These are phyloP conservation scores for Wickerhamiella galacta DNA, from an alignment of 805 yeast genomes.

Conservation along the genomic window DNA sequence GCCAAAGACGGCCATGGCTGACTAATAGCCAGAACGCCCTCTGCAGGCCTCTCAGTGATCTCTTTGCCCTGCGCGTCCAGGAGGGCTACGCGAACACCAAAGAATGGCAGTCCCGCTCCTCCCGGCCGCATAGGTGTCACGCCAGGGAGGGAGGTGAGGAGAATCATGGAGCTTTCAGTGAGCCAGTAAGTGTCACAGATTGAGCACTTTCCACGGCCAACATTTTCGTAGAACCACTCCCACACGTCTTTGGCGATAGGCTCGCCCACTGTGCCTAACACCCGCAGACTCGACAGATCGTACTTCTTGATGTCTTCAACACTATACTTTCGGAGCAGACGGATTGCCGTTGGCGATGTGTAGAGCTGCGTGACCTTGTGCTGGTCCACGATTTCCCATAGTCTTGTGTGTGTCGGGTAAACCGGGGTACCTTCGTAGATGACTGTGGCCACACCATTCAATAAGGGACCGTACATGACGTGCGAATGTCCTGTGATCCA, in stretches of 20 bases:
- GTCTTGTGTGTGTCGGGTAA: constrained; percentile 63
- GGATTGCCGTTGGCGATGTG: constrained; percentile 89
- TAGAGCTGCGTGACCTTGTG: constrained; percentile 81
- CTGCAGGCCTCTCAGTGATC: constrained; percentile 49
- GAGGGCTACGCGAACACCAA: constrained; percentile 59
- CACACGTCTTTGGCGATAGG: constrained; percentile 91
- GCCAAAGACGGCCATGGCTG: constrained; percentile 78
- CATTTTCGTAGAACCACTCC: constrained; percentile 86
- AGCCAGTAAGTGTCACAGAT: constrained; percentile 81
- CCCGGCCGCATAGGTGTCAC: constrained; percentile 74
- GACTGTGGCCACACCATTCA: constrained; percentile 60
- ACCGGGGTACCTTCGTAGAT: constrained; percentile 83
- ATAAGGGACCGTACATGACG: constrained; percentile 65
- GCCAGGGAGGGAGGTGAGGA: constrained; percentile 59
- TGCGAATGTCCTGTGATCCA: constrained; percentile 87
- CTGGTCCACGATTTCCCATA: constrained; percentile 75
- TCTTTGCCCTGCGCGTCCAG: constrained; percentile 60
- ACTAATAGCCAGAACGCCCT: constrained; percentile 63
- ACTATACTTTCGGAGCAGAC: constrained; percentile 75
- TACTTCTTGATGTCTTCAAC: constrained; percentile 43
- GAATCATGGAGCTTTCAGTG: constrained; percentile 72
- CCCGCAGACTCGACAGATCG: constrained; percentile 62
- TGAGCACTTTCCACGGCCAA: constrained; percentile 70
- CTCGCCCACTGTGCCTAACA: constrained; percentile 90
- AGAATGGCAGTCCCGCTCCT: constrained; percentile 69